These are phyloP conservation scores for Apiospora marii DNA, from an alignment of 2,329 filamentous ascomycete genomes.

Conservation along the genomic window DNA sequence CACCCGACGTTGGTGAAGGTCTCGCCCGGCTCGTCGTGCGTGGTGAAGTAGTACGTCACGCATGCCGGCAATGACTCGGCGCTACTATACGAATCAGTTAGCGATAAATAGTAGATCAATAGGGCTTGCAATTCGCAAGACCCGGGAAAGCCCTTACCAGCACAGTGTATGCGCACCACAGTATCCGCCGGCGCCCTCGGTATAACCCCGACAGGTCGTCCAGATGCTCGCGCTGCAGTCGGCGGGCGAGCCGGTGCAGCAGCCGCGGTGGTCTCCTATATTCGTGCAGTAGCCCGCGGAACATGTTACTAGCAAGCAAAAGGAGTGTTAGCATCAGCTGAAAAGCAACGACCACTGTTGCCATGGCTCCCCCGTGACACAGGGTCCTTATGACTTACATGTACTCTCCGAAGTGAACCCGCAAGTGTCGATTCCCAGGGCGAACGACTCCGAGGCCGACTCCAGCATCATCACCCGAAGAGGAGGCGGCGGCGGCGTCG, in stretches of 20 bases:
- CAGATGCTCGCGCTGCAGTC: slow-evolving; percentile 40
- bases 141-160: slow-evolving; percentile 35
- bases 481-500: slow-evolving; percentile 27
- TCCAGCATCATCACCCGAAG: slow-evolving; percentile 34
- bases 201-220: slow-evolving; percentile 38
- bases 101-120: not conserved
- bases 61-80: slow-evolving; percentile 35
- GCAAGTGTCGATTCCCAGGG: slow-evolving; percentile 39
- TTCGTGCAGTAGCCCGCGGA: slow-evolving; percentile 38
- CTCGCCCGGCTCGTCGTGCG: slow-evolving; percentile 29
- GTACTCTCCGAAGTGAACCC: slow-evolving; percentile 38
- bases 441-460: slow-evolving; percentile 30
- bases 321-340: not conserved
- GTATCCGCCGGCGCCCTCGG: slow-evolving; percentile 28
- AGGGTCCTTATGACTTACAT: slow-evolving; percentile 31
- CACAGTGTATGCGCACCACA: slow-evolving; percentile 40
- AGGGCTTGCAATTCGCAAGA: not conserved
- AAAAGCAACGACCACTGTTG: not conserved
- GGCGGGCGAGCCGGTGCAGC: slow-evolving; percentile 34
- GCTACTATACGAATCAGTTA: slow-evolving; percentile 18
- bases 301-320: slow-evolving; percentile 37
- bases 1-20: slow-evolving; percentile 40
- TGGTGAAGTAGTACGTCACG: slow-evolving; percentile 38
- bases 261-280: slow-evolving; percentile 39
- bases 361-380: not conserved